A percentile compares a stretch with the other conserved stretches of the same genome.
These are phyloP conservation scores for Yarrowia osloensis DNA, from an alignment of 805 yeast species.

Conservation along the genomic window DNA sequence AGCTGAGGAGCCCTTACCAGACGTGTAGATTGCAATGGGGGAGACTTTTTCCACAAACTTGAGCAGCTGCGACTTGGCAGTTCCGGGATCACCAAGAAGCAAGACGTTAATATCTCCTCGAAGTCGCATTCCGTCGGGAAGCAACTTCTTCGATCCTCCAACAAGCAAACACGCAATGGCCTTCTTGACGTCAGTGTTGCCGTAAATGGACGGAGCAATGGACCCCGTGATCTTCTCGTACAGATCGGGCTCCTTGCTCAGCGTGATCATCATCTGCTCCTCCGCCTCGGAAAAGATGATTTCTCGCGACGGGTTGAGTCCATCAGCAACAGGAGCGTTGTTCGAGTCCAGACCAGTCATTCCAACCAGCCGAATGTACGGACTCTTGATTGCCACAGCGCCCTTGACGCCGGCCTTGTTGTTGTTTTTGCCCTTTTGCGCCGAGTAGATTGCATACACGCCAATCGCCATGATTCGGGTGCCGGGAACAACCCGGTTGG, in stretches of 20 bases:
- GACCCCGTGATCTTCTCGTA: conserved; percentile 83
- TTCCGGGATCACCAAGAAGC: conserved; percentile 96
- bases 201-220: conserved; percentile 96
- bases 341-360: conserved; percentile 54
- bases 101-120: conserved; percentile 97
- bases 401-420: conserved; percentile 40
- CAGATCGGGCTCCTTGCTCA: conserved; percentile 81
- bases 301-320: conserved; percentile 45
- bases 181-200: conserved; percentile 88
- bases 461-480: conserved; percentile 91
- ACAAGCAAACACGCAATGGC: conserved; percentile 88
- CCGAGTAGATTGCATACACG: conserved; percentile 85
- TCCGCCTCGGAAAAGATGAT: conserved; percentile 87
- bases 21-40: conserved; percentile 93
- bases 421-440: conserved; percentile 53
- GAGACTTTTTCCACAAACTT: conserved; percentile 94
- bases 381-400: conserved; percentile 86
- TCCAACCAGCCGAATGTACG: conserved; percentile 85
- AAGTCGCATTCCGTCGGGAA: conserved; percentile 94
- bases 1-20: conserved; percentile 99
- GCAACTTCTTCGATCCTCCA: conserved; percentile 89
- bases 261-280: conserved; percentile 81
- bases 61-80: conserved; percentile 94
- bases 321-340: conserved; percentile 12
- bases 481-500: conserved; percentile 93